These are phyloP conservation scores for Picochlorum sp. DNA, from an alignment of 139 green algal genomes.

Conservation along the genomic window DNA sequence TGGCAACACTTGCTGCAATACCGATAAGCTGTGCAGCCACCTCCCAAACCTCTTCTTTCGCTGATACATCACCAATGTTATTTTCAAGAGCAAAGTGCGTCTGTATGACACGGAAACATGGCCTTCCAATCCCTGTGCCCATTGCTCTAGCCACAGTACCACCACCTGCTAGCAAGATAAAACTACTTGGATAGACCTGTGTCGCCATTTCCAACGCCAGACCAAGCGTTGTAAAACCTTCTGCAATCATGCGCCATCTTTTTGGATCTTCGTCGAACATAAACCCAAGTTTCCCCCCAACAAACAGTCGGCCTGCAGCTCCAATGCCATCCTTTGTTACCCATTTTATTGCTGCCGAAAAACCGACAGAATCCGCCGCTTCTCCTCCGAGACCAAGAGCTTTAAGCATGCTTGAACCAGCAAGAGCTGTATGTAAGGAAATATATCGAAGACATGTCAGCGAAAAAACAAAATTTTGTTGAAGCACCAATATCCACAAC, in stretches of 20 bases:
- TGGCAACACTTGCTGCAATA: conserved; percentile 40
- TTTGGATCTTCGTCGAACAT: conserved; percentile 65
- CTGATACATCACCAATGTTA: conserved; percentile 80
- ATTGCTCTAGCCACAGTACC: conserved; percentile 60
- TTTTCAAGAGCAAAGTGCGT: conserved; percentile 56
- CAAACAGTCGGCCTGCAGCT: conserved; percentile 50
- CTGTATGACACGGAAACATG: conserved; percentile 77
- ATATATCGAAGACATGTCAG: too few relatives aligned
- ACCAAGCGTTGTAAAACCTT: conserved; percentile 39
- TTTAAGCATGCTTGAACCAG: conserved; percentile 58
- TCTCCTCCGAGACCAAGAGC: conserved; percentile 51
- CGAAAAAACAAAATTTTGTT: too few relatives aligned
- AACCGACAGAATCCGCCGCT: conserved; percentile 18
- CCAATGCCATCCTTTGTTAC: conserved; percentile 70
- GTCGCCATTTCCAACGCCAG: conserved; percentile 72
- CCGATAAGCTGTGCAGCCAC: conserved; percentile 61
- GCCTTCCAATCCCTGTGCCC: conserved; percentile 66
- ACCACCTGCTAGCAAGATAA: conserved; percentile 60
- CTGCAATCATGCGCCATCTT: conserved; percentile 63
- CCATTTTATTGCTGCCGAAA: conserved; percentile 64
- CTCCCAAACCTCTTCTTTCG: conserved; percentile 81
- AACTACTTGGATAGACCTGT: conserved; percentile 41
- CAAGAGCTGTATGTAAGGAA: conserved; percentile 40
- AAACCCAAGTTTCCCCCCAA: conserved; percentile 32
- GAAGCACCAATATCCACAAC: conserved; percentile 2